Evolutionary conservation across 106 monocot species (phyloP).

Genomic region (Chionographis japonica): DNA sequence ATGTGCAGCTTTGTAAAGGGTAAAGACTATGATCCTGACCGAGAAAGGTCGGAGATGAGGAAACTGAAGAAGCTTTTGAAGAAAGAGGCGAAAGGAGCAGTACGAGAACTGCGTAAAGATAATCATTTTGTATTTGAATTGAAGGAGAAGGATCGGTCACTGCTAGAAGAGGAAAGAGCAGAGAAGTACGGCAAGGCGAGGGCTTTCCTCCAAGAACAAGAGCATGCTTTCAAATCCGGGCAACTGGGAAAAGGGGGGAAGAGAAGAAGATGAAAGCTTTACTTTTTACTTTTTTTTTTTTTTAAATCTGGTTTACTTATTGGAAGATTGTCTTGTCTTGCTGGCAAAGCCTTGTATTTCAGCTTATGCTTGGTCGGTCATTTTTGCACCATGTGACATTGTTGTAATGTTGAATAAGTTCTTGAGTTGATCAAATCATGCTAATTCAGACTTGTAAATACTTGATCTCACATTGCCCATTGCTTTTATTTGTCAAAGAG

Average conservation of each 20-base stretch:
- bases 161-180: conserved; percentile 63
- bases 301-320: background rate
- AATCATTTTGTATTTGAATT: conserved; percentile 66
- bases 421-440: too few relatives aligned
- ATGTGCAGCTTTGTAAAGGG: conserved; percentile 85
- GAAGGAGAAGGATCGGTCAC: conserved; percentile 53
- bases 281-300: conserved; percentile 9
- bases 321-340: too few relatives aligned
- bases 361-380: too few relatives aligned
- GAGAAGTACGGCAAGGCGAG: conserved; percentile 79
- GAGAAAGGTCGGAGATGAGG: conserved; percentile 83
- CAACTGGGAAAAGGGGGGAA: conserved; percentile 95
- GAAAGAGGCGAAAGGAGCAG: conserved; percentile 83
- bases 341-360: too few relatives aligned
- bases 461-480: too few relatives aligned
- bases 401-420: too few relatives aligned
- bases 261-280: conserved; percentile 40
- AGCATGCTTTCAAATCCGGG: conserved; percentile 92
- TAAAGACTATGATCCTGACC: conserved; percentile 93
- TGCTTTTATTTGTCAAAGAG: too few relatives aligned
- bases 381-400: too few relatives aligned
- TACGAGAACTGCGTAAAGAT: conserved; percentile 87
- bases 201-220: conserved; percentile 98
- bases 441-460: too few relatives aligned
- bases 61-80: conserved; percentile 77